Base-by-base conservation (phyloP, 192 early-diverging fungal genomes). In the Linnemannia hyalina region DNA sequence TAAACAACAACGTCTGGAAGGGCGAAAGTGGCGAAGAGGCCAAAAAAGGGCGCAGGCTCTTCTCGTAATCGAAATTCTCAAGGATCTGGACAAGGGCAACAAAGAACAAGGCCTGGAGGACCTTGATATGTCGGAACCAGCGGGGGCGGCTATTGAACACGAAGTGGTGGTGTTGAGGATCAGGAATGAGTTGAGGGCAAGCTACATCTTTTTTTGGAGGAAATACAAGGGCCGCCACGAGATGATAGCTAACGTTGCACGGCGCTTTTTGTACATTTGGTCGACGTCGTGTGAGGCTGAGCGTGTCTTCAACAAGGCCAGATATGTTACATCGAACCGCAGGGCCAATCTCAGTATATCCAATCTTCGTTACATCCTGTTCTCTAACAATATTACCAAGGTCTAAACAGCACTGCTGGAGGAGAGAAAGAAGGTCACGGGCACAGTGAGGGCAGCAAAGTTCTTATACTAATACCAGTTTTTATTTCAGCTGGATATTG, bases 251-350 rank as follows among this genome's bases (percentile, higher is more conserved):
- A 29, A 1, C 4, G 76, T 77, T 46, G 65, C 76, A 20, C 76
- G 76, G 52, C 76, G 76, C 63, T 47, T 77, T 76, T 52, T 77
- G n/a, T 77, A 46, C 44, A 49, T 69, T 69, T 68, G 70, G 47
- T 13, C 68, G 22, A 77, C 76, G 9, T 77, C 65, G 20, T 69
- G 63, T 11, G 76, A 77, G 65, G 22, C 44, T 44, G 76, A 77
- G 44, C 76, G 76, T 52, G 46, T 77, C 76, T 77, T 77, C 46
- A 77, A 68, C 35, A 77, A 36, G 13, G 76, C 63, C 38, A 65
- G 63, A 47, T 77, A 69, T 69, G 29, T 77, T 35, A 69, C 76
- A 22, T 69, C 76, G 23, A 49, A 77, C 6, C 65, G 76, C 63
- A 46, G 44, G 15, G 1, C 63, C 46, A 3, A 15, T 69, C 60